These are phyloP conservation scores for Eleusine indica DNA, from an alignment of 176 grass and related monocot genomes.

Conservation along the genomic window DNA sequence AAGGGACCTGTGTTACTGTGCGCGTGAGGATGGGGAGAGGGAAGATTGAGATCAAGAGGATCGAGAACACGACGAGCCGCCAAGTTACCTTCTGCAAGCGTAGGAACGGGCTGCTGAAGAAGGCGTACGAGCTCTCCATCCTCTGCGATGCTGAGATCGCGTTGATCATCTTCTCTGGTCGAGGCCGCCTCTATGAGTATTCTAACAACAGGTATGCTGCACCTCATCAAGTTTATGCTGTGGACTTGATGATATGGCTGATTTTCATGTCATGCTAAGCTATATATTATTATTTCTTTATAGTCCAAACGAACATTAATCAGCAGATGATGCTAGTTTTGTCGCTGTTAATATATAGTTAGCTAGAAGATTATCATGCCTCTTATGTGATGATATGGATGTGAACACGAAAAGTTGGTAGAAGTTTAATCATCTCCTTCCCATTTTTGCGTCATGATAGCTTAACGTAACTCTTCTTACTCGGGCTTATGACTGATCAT, in stretches of 20 bases:
- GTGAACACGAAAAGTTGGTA: neutral
- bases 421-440: neutral
- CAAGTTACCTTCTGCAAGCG: conserved; percentile 60
- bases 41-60: conserved; percentile 56
- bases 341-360: too few relatives aligned
- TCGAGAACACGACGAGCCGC: conserved; percentile 51
- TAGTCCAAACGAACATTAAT: neutral
- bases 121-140: conserved; percentile 51
- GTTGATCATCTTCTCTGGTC: conserved; percentile 46
- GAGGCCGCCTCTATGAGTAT: conserved; percentile 49
- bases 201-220: conserved; percentile 44
- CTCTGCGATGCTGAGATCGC: conserved; percentile 54
- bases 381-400: too few relatives aligned
- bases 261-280: neutral
- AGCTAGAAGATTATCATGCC: too few relatives aligned
- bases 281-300: neutral
- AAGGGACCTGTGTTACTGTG: neutral
- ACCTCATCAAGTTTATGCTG: neutral
- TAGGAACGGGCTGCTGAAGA: conserved; percentile 51
- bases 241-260: neutral
- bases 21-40: conserved; percentile 40
- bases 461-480: neutral
- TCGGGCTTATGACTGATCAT: neutral
- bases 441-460: neutral
- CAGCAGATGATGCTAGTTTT: neutral